Conservation (phyloP, 495 filamentous ascomycete genomes). For the Penicillium crystallinum region DNA sequence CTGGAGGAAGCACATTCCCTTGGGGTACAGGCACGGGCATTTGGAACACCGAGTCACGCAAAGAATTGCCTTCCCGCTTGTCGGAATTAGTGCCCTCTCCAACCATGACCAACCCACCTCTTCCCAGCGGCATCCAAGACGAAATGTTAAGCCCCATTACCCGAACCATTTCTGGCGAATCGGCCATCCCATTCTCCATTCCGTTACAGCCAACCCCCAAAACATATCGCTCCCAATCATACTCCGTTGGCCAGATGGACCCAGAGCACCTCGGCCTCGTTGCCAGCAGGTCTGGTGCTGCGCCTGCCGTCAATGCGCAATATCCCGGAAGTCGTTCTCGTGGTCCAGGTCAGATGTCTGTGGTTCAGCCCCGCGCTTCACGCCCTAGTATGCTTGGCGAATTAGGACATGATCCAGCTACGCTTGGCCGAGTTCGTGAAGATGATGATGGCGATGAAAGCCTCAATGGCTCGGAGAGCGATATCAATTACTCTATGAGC, state of each 20-base stretch:
- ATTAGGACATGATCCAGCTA: conserved; percentile 62
- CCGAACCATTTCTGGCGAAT: conserved; percentile 52
- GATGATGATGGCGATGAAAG: conserved; percentile 79
- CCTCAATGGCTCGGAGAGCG: conserved; percentile 58
- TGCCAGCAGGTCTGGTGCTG: conserved; percentile 36
- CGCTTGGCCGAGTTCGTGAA: conserved; percentile 73
- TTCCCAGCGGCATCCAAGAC: conserved; percentile 38
- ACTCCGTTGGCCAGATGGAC: conserved; percentile 90
- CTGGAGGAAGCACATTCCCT: conserved; percentile 53
- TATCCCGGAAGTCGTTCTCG: conserved; percentile 39
- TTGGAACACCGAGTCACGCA: conserved; percentile 69
- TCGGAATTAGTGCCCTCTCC: conserved; percentile 74
- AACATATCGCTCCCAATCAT: conserved; percentile 92
- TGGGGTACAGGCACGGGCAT: conserved; percentile 74
- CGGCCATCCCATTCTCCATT: conserved; percentile 76
- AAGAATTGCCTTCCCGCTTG: conserved; percentile 67
- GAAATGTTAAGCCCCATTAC: conserved; percentile 52
- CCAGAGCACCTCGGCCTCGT: conserved; percentile 50
- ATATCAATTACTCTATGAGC: conserved; percentile 49
- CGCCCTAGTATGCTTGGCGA: conserved; percentile 82
- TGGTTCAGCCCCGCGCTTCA: conserved; percentile 74
- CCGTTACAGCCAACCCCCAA: conserved; percentile 88
- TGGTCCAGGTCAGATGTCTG: conserved; percentile 55
- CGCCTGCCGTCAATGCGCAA: conserved; percentile 33
- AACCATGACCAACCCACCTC: conserved; percentile 57